Evolutionary conservation across 1,284 basidiomycete species (phyloP).

Genomic region (Apiotrichum veenhuisii): DNA sequence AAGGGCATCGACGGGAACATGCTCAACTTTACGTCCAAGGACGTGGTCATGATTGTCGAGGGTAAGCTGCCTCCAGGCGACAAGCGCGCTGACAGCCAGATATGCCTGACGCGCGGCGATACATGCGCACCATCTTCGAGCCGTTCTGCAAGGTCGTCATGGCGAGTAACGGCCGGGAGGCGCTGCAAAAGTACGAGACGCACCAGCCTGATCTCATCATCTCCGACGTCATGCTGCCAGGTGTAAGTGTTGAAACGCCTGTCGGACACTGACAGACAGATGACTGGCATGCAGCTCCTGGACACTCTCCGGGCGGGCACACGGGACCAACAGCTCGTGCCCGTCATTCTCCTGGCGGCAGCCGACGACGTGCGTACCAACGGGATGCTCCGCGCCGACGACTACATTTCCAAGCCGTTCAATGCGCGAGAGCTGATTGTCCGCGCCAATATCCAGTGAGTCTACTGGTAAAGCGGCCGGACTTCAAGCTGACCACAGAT

Average conservation of each 20-base stretch:
- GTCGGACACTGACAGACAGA: constrained; percentile 36
- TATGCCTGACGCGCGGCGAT: constrained; percentile 36
- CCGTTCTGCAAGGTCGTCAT: constrained; percentile 48
- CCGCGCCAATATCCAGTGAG: constrained; percentile 43
- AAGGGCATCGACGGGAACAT: constrained; percentile 36
- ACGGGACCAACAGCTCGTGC: constrained; percentile 24
- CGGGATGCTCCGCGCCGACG: constrained; percentile 44
- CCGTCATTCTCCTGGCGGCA: constrained; percentile 42
- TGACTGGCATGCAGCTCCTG: constrained; percentile 39
- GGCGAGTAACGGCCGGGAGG: constrained; percentile 49
- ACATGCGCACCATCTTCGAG: constrained; percentile 43
- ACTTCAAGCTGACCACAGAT: not conserved
- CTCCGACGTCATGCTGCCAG: constrained; percentile 52
- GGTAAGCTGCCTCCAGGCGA: constrained; percentile 18
- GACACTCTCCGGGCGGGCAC: constrained; percentile 22
- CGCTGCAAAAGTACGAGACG: constrained; percentile 34
- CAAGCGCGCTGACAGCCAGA: constrained; percentile 11
- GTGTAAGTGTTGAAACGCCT: constrained; percentile 28
- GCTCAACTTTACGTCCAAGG: constrained; percentile 44
- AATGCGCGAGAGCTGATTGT: constrained; percentile 50
- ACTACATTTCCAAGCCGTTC: constrained; percentile 47
- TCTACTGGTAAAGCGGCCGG: not conserved
- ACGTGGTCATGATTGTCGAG: constrained; percentile 46
- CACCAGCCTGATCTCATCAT: constrained; percentile 41
- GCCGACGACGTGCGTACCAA: constrained; percentile 35